Percentiles rank a stretch among this genome's conserved stretches.
Conservation (phyloP, 1,284 basidiomycete genomes). For the Cutaneotrichosporon cavernicola region DNA sequence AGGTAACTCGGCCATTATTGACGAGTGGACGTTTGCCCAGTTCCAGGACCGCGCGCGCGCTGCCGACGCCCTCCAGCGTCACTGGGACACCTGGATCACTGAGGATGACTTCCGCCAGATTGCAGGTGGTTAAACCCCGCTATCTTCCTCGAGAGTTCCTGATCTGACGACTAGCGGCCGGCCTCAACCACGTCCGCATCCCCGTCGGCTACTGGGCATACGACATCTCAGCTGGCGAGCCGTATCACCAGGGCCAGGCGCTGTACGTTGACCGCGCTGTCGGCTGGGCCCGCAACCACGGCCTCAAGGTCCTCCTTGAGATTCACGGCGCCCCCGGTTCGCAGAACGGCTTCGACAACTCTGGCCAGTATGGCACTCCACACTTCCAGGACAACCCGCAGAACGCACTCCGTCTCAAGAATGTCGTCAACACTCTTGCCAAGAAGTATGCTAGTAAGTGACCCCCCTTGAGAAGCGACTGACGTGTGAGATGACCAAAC, state of each 20-base stretch:
- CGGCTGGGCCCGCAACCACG: slow-evolving; percentile 71
- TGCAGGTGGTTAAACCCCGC: slow-evolving; percentile 48
- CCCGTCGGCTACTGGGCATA: slow-evolving; percentile 85
- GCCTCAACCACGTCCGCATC: slow-evolving; percentile 75
- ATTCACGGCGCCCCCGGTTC: slow-evolving; percentile 78
- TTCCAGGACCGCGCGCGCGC: slow-evolving; percentile 48
- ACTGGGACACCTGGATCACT: slow-evolving; percentile 60
- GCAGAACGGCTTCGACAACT: slow-evolving; percentile 79
- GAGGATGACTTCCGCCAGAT: slow-evolving; percentile 81
- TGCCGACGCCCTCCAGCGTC: slow-evolving; percentile 34
- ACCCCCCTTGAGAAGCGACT: not conserved
- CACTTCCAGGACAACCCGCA: slow-evolving; percentile 2
- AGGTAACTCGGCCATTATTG: slow-evolving; percentile 64
- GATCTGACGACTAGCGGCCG: slow-evolving; percentile 54
- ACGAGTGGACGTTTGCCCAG: slow-evolving; percentile 74
- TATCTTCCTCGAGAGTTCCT: not conserved
- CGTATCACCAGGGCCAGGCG: slow-evolving; percentile 58
- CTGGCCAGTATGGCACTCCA: slow-evolving; percentile 59
- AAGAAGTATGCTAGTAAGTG: slow-evolving; percentile 17
- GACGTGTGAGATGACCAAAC: slow-evolving; percentile 56
- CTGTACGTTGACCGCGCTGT: slow-evolving; percentile 62
- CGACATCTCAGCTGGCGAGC: slow-evolving; percentile 74
- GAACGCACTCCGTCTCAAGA: slow-evolving; percentile 51
- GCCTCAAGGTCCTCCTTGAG: slow-evolving; percentile 69
- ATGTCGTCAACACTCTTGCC: slow-evolving; percentile 40